Conservation (phyloP, 2,329 filamentous ascomycete genomes). For the Fusarium nematophilum region DNA sequence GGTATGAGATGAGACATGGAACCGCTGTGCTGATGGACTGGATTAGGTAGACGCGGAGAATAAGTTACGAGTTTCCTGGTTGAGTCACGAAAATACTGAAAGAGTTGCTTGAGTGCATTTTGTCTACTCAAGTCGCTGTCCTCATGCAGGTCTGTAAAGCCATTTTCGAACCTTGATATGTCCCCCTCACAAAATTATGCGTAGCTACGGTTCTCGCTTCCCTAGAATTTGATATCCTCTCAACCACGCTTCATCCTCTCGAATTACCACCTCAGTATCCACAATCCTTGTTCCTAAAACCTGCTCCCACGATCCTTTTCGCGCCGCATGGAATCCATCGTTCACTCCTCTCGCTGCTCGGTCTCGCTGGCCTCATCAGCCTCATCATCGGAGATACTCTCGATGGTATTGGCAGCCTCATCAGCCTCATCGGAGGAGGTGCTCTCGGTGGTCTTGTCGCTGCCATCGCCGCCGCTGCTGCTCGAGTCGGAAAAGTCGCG, state of each 20-base stretch:
- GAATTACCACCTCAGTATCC: background rate
- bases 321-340: background rate
- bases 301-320: too few relatives aligned
- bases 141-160: constrained; percentile 10
- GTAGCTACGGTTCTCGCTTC: background rate
- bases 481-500: background rate
- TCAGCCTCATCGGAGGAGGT: background rate
- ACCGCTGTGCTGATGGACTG: constrained; percentile 44
- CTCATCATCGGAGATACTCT: background rate
- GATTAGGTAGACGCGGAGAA: constrained; percentile 45
- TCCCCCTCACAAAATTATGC: constrained; percentile 1
- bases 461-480: background rate
- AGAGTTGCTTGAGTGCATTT: constrained; percentile 7
- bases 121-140: constrained; percentile 5
- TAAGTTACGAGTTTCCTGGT: constrained; percentile 40
- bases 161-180: constrained; percentile 16
- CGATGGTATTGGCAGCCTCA: background rate
- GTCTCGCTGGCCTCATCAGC: background rate
- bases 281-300: too few relatives aligned
- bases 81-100: constrained; percentile 23
- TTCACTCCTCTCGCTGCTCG: background rate
- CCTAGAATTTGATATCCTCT: background rate
- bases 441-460: too few relatives aligned
- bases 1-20: constrained; percentile 38
- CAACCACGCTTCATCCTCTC: background rate